These are phyloP conservation scores for Clarireedia hainanense DNA, from an alignment of 2,329 filamentous ascomycete genomes.

Conservation along the genomic window DNA sequence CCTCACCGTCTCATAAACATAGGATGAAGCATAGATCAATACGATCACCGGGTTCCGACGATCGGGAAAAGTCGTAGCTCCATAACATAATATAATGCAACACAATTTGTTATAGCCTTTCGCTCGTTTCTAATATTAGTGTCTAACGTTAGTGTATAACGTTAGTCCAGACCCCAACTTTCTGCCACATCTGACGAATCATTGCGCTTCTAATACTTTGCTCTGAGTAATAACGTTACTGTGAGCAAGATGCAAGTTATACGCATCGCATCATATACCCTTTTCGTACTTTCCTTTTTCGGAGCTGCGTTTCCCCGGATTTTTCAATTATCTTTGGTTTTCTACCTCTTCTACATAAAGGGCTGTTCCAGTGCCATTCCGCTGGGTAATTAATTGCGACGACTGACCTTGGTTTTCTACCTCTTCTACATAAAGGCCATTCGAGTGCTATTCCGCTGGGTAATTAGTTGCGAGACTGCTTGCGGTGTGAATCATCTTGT, in stretches of 20 bases:
- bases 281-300: no score
- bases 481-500: no score
- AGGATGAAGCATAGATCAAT: not conserved
- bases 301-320: not conserved
- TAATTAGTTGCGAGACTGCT: not conserved
- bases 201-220: not conserved
- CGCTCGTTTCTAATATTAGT: not conserved
- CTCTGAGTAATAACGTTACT: not conserved
- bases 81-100: not conserved
- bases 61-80: not conserved
- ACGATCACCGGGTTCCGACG: not conserved
- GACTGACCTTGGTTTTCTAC: not conserved
- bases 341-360: not conserved
- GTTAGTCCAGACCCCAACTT: not conserved
- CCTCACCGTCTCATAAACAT: no score
- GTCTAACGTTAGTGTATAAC: not conserved
- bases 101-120: no score
- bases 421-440: not conserved
- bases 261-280: no score
- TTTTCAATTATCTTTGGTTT: not conserved
- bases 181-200: not conserved
- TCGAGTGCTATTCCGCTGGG: not conserved
- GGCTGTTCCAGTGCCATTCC: no score
- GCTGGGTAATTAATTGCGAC: not conserved
- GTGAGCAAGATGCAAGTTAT: no score